Percentiles rank a stretch among this genome's conserved stretches.
phyloP scores from a whole-genome alignment of 75 land plant genomes.

The Selaginella moellendorffii region DNA sequence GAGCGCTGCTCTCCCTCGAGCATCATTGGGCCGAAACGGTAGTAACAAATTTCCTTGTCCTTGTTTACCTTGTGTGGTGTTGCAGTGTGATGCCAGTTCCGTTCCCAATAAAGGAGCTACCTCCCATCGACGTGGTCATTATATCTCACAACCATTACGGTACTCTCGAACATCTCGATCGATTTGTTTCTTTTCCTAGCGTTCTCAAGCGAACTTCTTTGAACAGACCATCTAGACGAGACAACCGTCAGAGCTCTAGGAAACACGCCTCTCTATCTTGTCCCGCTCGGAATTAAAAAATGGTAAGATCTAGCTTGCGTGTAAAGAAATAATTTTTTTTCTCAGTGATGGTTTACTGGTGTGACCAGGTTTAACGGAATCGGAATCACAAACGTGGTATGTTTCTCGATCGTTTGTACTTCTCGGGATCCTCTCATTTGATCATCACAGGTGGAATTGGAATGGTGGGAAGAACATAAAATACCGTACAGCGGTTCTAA shows the following conservation, averaged over 20 bases:
- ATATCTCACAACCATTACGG: conserved; percentile 27
- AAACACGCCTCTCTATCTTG: conserved; percentile 22
- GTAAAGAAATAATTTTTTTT: too few species aligned
- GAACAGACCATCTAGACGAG: conserved; percentile 20
- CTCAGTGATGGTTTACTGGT: too few species aligned
- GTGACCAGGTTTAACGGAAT: conserved; percentile 18
- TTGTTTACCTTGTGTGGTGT: not conserved
- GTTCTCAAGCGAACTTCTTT: too few species aligned
- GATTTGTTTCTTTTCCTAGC: too few species aligned
- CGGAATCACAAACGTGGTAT: conserved; percentile 23
- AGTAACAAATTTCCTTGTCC: not conserved
- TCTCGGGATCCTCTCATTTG: too few species aligned
- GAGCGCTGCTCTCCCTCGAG: conserved; percentile 22
- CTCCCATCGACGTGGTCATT: conserved; percentile 21
- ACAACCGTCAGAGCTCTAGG: conserved; percentile 18
- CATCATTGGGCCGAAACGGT: conserved; percentile 20
- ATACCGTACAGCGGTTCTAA: not conserved
- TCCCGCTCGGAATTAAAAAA: conserved; percentile 19
- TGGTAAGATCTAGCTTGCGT: conserved; percentile 12
- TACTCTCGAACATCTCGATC: too few species aligned
- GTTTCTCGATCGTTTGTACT: not conserved
- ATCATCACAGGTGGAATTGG: conserved; percentile 20
- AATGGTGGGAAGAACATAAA: conserved; percentile 25
- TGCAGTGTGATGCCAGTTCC: conserved; percentile 22
- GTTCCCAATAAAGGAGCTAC: conserved; percentile 18